Conservation (phyloP, 2,329 filamentous ascomycete genomes). For the Tolypocladium nubicola region DNA sequence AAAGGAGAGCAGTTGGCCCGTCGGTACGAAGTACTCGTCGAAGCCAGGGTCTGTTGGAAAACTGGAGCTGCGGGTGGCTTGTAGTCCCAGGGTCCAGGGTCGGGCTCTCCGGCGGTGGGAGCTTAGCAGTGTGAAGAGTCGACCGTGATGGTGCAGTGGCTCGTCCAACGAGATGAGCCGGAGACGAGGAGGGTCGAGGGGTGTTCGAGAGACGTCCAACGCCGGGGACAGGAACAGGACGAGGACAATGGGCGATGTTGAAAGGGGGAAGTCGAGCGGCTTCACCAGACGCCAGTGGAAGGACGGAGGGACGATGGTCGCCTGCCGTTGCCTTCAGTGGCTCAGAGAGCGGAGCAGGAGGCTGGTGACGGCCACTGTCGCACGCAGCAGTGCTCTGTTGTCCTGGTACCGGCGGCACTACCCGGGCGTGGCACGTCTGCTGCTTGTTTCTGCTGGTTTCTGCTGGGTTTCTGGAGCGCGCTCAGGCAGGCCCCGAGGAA, state of each 20-base stretch:
- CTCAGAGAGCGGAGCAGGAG: neutral
- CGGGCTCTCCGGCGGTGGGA: neutral
- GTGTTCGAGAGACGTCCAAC: neutral
- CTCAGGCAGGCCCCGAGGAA: too few relatives aligned
- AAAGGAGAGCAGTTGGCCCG: neutral
- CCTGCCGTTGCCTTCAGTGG: neutral
- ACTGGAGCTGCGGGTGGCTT: conserved; percentile 5
- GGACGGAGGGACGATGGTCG: neutral
- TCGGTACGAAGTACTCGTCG: neutral
- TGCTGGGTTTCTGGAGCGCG: too few relatives aligned
- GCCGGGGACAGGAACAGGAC: neutral
- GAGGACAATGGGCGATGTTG: neutral
- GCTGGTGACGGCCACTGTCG: neutral
- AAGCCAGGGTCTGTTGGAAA: conserved; percentile 1
- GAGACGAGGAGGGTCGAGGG: neutral
- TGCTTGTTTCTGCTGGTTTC: too few relatives aligned
- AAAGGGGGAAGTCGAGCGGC: neutral
- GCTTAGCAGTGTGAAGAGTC: neutral
- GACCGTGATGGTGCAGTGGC: neutral
- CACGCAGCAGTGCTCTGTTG: conserved; percentile 1
- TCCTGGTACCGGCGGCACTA: conserved; percentile 1
- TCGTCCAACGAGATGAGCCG: neutral
- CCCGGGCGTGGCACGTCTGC: neutral
- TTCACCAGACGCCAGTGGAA: neutral
- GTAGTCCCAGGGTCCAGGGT: neutral